These are phyloP conservation scores for Gossypium australe DNA, from an alignment of 345 rosid genomes.

Conservation along the genomic window DNA sequence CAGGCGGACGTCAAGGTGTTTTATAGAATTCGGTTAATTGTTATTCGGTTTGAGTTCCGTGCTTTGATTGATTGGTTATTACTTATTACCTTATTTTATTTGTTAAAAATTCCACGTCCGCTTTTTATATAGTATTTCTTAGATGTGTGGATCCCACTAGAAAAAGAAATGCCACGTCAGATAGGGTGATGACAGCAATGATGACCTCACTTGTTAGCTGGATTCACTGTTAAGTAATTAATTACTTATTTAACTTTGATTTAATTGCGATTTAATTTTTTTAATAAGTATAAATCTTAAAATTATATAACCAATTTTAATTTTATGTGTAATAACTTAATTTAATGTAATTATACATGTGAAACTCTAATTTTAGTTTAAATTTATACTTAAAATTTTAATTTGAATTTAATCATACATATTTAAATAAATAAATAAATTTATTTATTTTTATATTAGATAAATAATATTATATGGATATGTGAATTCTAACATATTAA, in stretches of 20 bases:
- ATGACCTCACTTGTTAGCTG: background rate
- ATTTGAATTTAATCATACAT: too few relatives aligned
- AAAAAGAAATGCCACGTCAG: constrained; percentile 9
- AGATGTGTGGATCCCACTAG: background rate
- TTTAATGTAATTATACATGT: too few relatives aligned
- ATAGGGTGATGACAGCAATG: background rate
- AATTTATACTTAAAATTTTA: too few relatives aligned
- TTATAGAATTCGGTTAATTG: constrained; percentile 17
- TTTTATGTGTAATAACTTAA: too few relatives aligned
- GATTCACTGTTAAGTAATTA: background rate
- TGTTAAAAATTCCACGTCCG: constrained; percentile 13
- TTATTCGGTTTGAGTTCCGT: constrained; percentile 20
- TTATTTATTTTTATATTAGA: too few relatives aligned
- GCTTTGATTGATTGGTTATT: constrained; percentile 1
- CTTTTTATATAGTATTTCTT: background rate
- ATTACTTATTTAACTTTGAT: background rate
- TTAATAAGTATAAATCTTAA: too few relatives aligned
- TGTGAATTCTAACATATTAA: too few relatives aligned
- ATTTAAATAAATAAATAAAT: too few relatives aligned
- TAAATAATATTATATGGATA: too few relatives aligned
- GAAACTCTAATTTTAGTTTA: accelerated
- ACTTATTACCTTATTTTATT: background rate
- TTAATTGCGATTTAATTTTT: too few relatives aligned
- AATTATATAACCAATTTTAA: too few relatives aligned
- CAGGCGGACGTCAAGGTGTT: constrained; percentile 26